Percentiles rank a stretch among this genome's conserved stretches.
These are phyloP conservation scores for Termitomyces sp. DNA, from an alignment of 768 basidiomycete species.

Conservation along the genomic window DNA sequence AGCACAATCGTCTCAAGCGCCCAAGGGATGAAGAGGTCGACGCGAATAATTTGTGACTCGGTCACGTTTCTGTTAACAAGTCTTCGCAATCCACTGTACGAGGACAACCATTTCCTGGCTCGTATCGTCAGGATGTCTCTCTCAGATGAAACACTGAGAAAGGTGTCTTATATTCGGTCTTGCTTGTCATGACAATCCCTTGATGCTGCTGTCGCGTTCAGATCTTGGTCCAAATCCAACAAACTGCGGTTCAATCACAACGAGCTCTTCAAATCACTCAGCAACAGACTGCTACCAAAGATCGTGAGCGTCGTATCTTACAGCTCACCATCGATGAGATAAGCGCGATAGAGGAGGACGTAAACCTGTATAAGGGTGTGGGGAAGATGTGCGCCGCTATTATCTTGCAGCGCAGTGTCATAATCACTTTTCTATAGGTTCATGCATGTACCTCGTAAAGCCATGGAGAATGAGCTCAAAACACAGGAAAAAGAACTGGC, in stretches of 20 bases:
- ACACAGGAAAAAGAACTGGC: constrained; percentile 74
- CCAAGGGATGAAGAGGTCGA: constrained; percentile 4
- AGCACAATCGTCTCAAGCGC: background rate
- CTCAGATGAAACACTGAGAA: constrained; percentile 40
- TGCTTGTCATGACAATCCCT: constrained; percentile 11
- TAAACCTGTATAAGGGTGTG: constrained; percentile 89
- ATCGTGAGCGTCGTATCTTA: constrained; percentile 83
- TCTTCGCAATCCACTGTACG: background rate
- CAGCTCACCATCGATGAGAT: constrained; percentile 89
- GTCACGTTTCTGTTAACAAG: constrained; percentile 12
- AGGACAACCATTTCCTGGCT: background rate
- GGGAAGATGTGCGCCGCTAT: constrained; percentile 76
- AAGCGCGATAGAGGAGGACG: constrained; percentile 56
- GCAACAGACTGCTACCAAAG: constrained; percentile 76
- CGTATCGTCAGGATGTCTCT: constrained; percentile 17
- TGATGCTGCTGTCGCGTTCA: constrained; percentile 27
- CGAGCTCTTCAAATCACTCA: constrained; percentile 64
- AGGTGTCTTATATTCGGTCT: constrained; percentile 33
- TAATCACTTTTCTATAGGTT: constrained; percentile 54
- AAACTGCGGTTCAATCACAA: constrained; percentile 83
- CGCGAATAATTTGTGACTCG: constrained; percentile 28
- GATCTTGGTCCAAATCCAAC: constrained; percentile 92
- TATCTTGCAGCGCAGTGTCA: background rate
- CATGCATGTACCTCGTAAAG: constrained; percentile 73
- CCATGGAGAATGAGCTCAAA: constrained; percentile 75